phyloP scores from a whole-genome alignment of 148 eudicot genomes.

The Chenopodium formosanum region DNA sequence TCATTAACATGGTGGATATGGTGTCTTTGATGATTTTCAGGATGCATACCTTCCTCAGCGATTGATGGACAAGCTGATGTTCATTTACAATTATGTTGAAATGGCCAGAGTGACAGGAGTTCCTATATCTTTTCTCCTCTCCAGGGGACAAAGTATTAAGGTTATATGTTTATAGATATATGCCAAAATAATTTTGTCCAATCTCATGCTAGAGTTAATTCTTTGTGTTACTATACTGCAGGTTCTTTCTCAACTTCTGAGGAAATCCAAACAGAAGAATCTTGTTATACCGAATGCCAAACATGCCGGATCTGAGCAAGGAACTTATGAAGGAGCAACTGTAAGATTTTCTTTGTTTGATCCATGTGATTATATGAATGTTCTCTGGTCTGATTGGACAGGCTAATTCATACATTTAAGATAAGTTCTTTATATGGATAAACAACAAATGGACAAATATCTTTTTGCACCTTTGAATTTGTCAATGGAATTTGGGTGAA shows the following conservation, averaged over 20 bases:
- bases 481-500: background rate
- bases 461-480: background rate
- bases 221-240: conserved; percentile 32
- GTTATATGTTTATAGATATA: conserved; percentile 32
- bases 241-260: conserved; percentile 97
- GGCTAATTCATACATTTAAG: background rate
- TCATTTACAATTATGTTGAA: conserved; percentile 95
- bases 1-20: conserved; percentile 13
- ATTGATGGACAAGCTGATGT: conserved; percentile 95
- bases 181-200: conserved; percentile 6
- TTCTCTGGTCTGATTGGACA: background rate
- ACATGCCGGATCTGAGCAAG: conserved; percentile 94
- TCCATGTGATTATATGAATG: background rate
- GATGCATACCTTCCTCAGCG: conserved; percentile 99
- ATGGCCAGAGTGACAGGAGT: conserved; percentile 99
- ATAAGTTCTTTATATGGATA: background rate
- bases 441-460: background rate
- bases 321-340: conserved; percentile 99
- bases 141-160: conserved; percentile 99
- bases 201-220: conserved; percentile 12
- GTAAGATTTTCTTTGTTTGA: conserved; percentile 46
- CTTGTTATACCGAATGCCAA: conserved; percentile 85
- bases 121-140: conserved; percentile 94
- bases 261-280: conserved; percentile 89
- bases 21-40: conserved; percentile 41